Base-by-base conservation (phyloP, 2,329 filamentous ascomycete genomes). In the Verruconis gallopava region DNA sequence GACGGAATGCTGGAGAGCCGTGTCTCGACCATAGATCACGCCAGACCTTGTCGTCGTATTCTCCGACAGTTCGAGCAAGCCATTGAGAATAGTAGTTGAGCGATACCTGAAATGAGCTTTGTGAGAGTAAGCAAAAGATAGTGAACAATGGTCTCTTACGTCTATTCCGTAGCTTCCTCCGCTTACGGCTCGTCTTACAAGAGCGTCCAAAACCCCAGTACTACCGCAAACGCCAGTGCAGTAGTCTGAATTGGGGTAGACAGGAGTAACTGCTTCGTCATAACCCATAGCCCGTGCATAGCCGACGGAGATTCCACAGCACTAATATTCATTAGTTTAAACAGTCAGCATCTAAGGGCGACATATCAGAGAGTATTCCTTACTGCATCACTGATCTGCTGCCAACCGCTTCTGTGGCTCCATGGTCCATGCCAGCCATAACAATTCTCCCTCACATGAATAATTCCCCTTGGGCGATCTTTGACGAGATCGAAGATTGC, bases 391-490 rank as follows among this genome's bases (percentile, higher is more conserved):
- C 60, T 63, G 42, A 73, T 71, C 49, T 71, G 68, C 53, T 73
- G 70, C 69, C 69, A 73, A 1, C 69, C 69, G 28, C 57, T 64
- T 3, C 69, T 55, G 21, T 63, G 53, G 5, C 55, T 52, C 63
- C 64, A 68, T 0, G 65, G 64, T 0, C 69, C 70, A 38, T 69
- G 49, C 59, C 63, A 72, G 0, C 71, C 70, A 46, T 71, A 74
- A 50, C 68, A 72, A 47, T 73, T 72, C 54, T 72, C 69, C 3
- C 64, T 54, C 3, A 67, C 63, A 35, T 69, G 62, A 14, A 73
- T 58, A 17, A 71, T 56, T 1, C 67, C 67, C 17, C 59, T 52
- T 2, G 55, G 58, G 5, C 67, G 55, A 4, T 61, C 53, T 36
- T 61, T 56, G 2, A 57, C 61, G 33, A 68, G 42, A 4, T 66